Evolutionary conservation across 129 eudicot species (phyloP).

Genomic region (Lactuca saligna): DNA sequence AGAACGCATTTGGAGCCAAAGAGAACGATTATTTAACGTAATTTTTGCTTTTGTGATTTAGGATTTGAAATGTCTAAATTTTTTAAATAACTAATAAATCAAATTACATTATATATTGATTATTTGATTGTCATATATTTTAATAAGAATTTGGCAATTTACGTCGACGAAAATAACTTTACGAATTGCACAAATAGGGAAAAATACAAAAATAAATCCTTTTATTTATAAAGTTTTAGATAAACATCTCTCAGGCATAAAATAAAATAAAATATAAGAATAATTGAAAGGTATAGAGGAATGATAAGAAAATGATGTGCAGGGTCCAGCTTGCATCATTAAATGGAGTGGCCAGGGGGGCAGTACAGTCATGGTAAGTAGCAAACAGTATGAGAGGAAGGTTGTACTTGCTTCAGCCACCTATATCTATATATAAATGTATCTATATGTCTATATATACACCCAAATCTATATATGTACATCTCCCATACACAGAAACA

Average conservation of each 20-base stretch:
- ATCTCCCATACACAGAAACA: slow-evolving; percentile 25
- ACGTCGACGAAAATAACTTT: too few relatives aligned
- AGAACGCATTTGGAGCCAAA: too few relatives aligned
- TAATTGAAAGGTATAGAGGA: neutral
- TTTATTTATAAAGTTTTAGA: too few relatives aligned
- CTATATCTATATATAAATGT: slow-evolving; percentile 8
- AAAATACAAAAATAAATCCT: too few relatives aligned
- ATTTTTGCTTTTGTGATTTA: too few relatives aligned
- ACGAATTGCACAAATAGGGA: too few relatives aligned
- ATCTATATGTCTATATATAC: slow-evolving; percentile 9
- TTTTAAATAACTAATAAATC: too few relatives aligned
- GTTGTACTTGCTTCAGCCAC: slow-evolving; percentile 38
- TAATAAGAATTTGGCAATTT: too few relatives aligned
- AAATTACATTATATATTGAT: too few relatives aligned
- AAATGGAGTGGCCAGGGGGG: slow-evolving; percentile 17
- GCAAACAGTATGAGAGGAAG: slow-evolving; percentile 33
- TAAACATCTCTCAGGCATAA: neutral
- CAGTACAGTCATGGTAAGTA: slow-evolving; percentile 22
- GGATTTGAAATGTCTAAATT: too few relatives aligned
- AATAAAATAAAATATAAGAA: neutral
- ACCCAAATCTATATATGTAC: slow-evolving; percentile 24
- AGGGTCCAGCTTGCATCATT: slow-evolving; percentile 38
- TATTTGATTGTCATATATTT: too few relatives aligned
- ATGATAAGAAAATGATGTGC: slow-evolving; percentile 31
- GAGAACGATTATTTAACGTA: too few relatives aligned